Percentiles rank a stretch among this genome's conserved stretches.
Evolutionary conservation across 306 rosid genomes (phyloP).

Genomic region (Morella rubra): DNA sequence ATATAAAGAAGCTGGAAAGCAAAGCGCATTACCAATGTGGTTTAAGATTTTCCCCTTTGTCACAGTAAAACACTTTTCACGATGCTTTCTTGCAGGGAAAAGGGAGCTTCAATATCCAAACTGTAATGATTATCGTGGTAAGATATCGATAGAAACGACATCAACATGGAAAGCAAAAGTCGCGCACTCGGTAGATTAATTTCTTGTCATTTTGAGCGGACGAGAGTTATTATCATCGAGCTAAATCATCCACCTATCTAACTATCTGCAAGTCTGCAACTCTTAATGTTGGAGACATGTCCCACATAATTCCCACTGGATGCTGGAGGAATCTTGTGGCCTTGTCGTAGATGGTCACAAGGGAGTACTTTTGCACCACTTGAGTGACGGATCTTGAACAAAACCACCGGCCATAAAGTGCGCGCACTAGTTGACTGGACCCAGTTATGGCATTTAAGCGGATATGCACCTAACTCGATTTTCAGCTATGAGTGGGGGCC

Average conservation of each 20-base stretch:
- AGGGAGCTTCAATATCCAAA: no score
- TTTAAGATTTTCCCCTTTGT: no score
- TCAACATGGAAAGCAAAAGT: neutral
- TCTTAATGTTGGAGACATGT: neutral
- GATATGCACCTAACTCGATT: neutral
- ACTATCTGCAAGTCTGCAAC: neutral
- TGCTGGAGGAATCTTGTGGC: constrained; percentile 8
- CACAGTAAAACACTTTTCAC: no score
- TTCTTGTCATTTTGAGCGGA: neutral
- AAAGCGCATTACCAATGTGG: no score
- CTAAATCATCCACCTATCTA: neutral
- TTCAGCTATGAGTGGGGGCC: neutral
- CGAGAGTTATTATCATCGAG: neutral
- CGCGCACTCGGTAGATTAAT: neutral
- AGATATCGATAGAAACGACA: neutral
- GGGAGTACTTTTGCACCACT: constrained; percentile 4
- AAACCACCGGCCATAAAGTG: constrained; percentile 24
- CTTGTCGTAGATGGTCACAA: neutral
- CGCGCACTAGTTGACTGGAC: neutral
- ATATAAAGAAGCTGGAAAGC: no score
- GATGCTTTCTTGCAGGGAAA: no score
- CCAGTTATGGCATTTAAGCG: no score
- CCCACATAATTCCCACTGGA: neutral
- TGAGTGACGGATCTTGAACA: constrained; percentile 11
- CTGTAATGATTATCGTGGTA: no score